Conservation (phyloP, 2,329 filamentous ascomycete species). For the Eurotiales sp. region DNA sequence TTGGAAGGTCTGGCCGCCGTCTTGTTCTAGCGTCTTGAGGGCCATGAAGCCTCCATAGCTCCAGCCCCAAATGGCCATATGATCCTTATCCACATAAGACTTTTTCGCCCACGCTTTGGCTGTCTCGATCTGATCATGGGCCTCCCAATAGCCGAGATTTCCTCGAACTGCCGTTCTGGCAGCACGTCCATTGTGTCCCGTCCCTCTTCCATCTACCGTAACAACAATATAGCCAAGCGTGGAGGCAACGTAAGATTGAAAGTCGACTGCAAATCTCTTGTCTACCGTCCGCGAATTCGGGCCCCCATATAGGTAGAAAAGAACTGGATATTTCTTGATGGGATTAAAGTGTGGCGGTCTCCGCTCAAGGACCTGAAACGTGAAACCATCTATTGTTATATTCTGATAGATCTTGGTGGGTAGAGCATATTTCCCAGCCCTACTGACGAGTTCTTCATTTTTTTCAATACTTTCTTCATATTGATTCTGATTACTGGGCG, state of each 20-base stretch:
- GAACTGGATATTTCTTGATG: slow-evolving; percentile 82
- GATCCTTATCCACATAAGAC: slow-evolving; percentile 73
- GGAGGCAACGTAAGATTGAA: slow-evolving; percentile 83
- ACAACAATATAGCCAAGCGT: slow-evolving; percentile 88
- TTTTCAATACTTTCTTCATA: slow-evolving; percentile 74
- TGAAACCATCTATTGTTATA: slow-evolving; percentile 75
- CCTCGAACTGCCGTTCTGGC: slow-evolving; percentile 78
- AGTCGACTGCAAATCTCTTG: slow-evolving; percentile 78
- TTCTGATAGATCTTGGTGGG: slow-evolving; percentile 80
- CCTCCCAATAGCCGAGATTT: slow-evolving; percentile 79
- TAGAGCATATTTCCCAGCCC: slow-evolving; percentile 72
- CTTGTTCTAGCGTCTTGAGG: slow-evolving; percentile 87
- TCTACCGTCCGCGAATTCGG: slow-evolving; percentile 87
- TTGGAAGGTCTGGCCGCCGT: slow-evolving; percentile 83
- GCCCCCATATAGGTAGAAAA: slow-evolving; percentile 93
- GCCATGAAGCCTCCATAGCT: slow-evolving; percentile 95
- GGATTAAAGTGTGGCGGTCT: slow-evolving; percentile 84
- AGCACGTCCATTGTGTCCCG: slow-evolving; percentile 82
- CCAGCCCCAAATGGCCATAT: slow-evolving; percentile 97
- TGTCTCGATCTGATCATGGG: slow-evolving; percentile 84
- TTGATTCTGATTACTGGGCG: slow-evolving; percentile 58
- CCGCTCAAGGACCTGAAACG: slow-evolving; percentile 72
- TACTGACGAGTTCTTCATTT: slow-evolving; percentile 66
- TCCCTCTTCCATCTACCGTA: slow-evolving; percentile 89
- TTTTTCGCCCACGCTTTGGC: slow-evolving; percentile 80